Evolutionary conservation across 208 protist genomes (phyloP).

Genomic region (Angomonas deanei): DNA sequence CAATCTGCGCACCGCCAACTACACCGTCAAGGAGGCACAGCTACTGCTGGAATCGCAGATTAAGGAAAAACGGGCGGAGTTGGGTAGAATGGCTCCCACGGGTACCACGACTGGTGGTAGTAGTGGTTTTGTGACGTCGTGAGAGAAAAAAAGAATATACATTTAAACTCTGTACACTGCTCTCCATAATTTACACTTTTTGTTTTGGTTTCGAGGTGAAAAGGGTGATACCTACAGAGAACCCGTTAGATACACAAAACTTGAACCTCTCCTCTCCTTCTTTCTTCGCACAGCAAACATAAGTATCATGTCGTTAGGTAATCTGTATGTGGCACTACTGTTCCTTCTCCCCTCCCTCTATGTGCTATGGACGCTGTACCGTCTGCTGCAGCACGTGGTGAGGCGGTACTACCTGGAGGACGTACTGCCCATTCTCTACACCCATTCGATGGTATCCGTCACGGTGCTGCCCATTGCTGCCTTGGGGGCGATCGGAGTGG

Average conservation of each 20-base stretch:
- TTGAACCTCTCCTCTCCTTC: too few species aligned
- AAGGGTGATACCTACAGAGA: too few species aligned
- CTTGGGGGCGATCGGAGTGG: constrained; percentile 14
- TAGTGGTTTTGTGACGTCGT: background rate
- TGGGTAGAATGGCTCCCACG: constrained; percentile 38
- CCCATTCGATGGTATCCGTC: constrained; percentile 30
- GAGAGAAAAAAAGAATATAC: too few species aligned
- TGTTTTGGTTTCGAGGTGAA: too few species aligned
- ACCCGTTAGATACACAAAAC: too few species aligned
- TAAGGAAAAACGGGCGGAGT: constrained; percentile 63
- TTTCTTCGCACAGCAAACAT: too few species aligned
- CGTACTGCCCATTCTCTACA: too few species aligned
- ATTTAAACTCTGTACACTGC: too few species aligned
- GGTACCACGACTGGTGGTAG: background rate
- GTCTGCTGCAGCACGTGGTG: background rate
- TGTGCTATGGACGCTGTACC: background rate
- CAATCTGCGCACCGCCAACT: constrained; percentile 46
- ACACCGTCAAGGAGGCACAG: constrained; percentile 56
- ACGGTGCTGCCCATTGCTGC: constrained; percentile 28
- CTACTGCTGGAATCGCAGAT: constrained; percentile 53
- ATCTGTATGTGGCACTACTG: too few species aligned
- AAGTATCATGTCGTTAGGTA: too few species aligned
- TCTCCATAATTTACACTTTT: too few species aligned
- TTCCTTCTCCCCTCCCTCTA: background rate
- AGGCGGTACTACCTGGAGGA: background rate